Evolutionary conservation across 768 basidiomycete genomes (phyloP).

Genomic region (Leccinum imitatum): DNA sequence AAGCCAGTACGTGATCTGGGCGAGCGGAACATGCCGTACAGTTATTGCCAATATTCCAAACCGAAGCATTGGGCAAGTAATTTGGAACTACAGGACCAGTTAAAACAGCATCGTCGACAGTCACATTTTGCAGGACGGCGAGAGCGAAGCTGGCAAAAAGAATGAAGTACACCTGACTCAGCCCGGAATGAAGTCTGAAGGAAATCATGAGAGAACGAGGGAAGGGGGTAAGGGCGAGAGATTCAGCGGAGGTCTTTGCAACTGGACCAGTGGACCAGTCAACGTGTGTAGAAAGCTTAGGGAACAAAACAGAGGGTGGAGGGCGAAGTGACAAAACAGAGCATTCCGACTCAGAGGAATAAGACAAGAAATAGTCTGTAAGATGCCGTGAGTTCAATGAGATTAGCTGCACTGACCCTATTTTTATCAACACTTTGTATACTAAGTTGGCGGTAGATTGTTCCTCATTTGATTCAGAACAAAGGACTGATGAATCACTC

Average conservation of each 20-base stretch:
- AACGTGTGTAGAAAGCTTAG: too few species aligned
- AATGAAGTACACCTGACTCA: neutral
- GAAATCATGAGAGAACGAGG: neutral
- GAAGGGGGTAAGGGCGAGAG: neutral
- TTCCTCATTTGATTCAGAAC: too few species aligned
- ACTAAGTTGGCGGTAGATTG: too few species aligned
- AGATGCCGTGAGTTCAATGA: too few species aligned
- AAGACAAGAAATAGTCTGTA: too few species aligned
- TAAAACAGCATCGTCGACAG: constrained; percentile 16
- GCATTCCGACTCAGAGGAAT: too few species aligned
- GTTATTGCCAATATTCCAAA: constrained; percentile 8
- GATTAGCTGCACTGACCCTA: too few species aligned
- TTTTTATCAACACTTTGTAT: too few species aligned
- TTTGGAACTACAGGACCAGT: constrained; percentile 8
- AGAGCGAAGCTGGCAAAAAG: neutral
- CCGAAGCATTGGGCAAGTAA: constrained; percentile 7
- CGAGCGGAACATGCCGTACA: neutral
- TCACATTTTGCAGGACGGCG: constrained; percentile 14
- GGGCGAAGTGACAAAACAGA: too few species aligned
- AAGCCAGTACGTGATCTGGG: constrained; percentile 1
- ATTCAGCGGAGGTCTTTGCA: neutral
- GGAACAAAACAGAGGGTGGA: too few species aligned
- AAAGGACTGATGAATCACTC: too few species aligned
- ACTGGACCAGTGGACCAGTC: neutral
- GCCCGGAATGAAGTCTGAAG: neutral